Base-by-base conservation (phyloP, 306 rosid genomes). In the Citrullus colocynthis region DNA sequence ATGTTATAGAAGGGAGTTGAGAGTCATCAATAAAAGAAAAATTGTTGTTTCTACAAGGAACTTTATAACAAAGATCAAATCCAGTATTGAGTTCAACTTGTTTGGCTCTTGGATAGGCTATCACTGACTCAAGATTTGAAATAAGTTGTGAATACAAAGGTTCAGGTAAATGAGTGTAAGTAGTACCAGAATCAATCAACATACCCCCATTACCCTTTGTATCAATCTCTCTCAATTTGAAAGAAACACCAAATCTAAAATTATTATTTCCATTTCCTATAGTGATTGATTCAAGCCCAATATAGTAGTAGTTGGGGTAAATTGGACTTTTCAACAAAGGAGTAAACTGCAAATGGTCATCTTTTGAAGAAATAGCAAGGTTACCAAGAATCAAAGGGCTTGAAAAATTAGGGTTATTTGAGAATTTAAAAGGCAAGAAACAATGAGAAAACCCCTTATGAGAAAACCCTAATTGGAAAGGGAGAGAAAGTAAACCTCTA, bases 101-200 rank as follows among this genome's bases (percentile, higher is more conserved):
- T 57, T 69, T 60, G 61, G 86, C 87, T 80, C 88, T 79, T 6
- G 90, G 87, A 75, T 85, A 85, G 21, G 76, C 39, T 77, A 87
- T 80, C 58, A 17, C 48, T 8, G 86, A 81, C 24, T 63, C 81
- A n/a, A 85, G 80, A 42, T 17, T 52, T 6, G 88, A 81, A 37
- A 87, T 87, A 34, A 87, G 54, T 17, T 80, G 84, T n/a, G 90
- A 87, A 77, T 85, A 87, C 17, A 83, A 71, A 45, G 88, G 88
- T 78, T 83, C 87, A 15, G 90, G 88, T 11, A 85, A 81, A 48
- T 87, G 91, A 21, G 91, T 83, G 16, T 87, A 87, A 10, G 91
- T 87, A n/a, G 91, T 87, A 42, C 91, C 91, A 2, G 91, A 83
- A 77, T 87, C 91, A 10, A 87, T 85, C 75, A 87, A 37, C 85